phyloP scores from a whole-genome alignment of 352 stramenopile genomes.

The Phytophthora sansomeana region DNA sequence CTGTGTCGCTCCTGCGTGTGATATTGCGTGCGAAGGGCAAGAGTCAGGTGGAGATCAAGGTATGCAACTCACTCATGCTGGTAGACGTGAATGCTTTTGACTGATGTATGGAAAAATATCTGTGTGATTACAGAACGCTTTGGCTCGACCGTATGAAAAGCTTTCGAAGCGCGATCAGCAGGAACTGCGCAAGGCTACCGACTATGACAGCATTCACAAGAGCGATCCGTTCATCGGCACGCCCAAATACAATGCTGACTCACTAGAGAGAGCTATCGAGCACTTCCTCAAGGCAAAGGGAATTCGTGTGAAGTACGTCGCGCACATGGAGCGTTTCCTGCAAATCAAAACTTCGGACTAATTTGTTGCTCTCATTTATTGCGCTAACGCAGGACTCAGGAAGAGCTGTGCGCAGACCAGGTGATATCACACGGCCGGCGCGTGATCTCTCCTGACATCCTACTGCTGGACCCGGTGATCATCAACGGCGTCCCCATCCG shows the following conservation, averaged over 20 bases:
- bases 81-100: background rate
- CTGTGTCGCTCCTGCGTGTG: slow-evolving; percentile 85
- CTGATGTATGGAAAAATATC: slow-evolving; percentile 13
- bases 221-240: slow-evolving; percentile 82
- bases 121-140: slow-evolving; percentile 49
- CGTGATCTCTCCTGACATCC: slow-evolving; percentile 84
- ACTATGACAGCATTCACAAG: slow-evolving; percentile 88
- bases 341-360: background rate
- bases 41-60: slow-evolving; percentile 68
- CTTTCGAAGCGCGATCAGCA: slow-evolving; percentile 76
- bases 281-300: slow-evolving; percentile 77
- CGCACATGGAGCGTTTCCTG: background rate
- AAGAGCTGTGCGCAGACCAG: slow-evolving; percentile 76
- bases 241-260: slow-evolving; percentile 76
- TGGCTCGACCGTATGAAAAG: slow-evolving; percentile 55
- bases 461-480: slow-evolving; percentile 82
- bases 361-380: slow-evolving; percentile 12
- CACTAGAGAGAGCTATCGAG: slow-evolving; percentile 75
- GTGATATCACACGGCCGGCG: slow-evolving; percentile 65
- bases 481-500: slow-evolving; percentile 87
- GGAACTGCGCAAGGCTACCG: slow-evolving; percentile 71
- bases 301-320: slow-evolving; percentile 79
- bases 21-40: slow-evolving; percentile 76
- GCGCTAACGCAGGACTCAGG: slow-evolving; percentile 55
- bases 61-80: slow-evolving; percentile 12